Conservation (phyloP, 768 basidiomycete species). For the Exidia glandulosa region DNA sequence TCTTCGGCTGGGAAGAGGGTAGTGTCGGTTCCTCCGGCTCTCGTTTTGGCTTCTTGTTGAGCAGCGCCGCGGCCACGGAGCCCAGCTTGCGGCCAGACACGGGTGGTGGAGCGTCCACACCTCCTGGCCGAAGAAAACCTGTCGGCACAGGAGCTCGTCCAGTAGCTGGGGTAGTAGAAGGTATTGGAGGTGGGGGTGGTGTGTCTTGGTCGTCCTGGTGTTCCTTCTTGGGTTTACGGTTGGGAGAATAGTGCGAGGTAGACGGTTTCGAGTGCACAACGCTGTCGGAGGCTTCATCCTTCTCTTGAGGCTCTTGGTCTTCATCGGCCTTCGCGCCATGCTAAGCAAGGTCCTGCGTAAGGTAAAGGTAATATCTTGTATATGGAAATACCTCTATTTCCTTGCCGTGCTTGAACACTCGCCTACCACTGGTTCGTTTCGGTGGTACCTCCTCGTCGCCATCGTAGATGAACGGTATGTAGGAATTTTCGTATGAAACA, state of each 20-base stretch:
- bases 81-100: not conserved
- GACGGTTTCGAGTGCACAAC: too few relatives aligned
- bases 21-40: not conserved
- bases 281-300: too few relatives aligned
- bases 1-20: not conserved
- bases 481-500: slow-evolving; percentile 48
- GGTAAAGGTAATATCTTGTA: not conserved
- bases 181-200: too few relatives aligned
- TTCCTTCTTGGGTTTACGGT: too few relatives aligned
- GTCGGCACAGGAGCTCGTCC: not conserved
- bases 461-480: slow-evolving; percentile 51
- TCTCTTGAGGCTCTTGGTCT: not conserved
- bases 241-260: too few relatives aligned
- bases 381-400: not conserved
- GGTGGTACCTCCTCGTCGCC: not conserved
- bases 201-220: too few relatives aligned
- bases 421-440: not conserved
- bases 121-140: not conserved
- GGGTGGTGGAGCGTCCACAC: not conserved
- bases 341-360: not conserved
- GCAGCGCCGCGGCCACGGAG: not conserved
- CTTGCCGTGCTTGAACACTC: not conserved
- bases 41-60: not conserved
- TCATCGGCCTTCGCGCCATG: not conserved
- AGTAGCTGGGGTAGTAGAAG: too few relatives aligned